Conservation (phyloP, 768 basidiomycete species). For the Auriscalpium orientale region DNA sequence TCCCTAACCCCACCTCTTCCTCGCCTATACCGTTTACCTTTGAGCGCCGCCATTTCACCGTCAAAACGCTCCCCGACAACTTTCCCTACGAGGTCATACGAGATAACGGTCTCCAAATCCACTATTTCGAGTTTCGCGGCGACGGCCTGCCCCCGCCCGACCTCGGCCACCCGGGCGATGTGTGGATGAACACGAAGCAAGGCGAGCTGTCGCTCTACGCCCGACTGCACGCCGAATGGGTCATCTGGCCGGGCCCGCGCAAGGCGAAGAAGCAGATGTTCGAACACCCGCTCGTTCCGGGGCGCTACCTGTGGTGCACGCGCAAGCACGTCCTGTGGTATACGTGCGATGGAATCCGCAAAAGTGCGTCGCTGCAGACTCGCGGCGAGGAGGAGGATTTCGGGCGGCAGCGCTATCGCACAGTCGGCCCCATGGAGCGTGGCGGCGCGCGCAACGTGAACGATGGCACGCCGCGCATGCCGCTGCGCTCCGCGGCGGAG, state of each 20-base stretch:
- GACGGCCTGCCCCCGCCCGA: constrained; percentile 19
- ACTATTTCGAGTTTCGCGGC: constrained; percentile 22
- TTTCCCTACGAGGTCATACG: constrained; percentile 15
- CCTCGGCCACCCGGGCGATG: constrained; percentile 19
- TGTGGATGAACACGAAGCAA: constrained; percentile 18
- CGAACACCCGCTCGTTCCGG: constrained; percentile 15
- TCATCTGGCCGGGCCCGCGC: constrained; percentile 16
- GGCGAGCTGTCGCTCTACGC: constrained; percentile 14
- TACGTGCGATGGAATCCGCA: constrained; percentile 17
- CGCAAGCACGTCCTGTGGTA: constrained; percentile 17
- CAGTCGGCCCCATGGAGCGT: constrained; percentile 17
- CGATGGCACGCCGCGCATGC: constrained; percentile 8
- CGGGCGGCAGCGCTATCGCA: constrained; percentile 14
- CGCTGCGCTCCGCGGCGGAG: constrained; percentile 15
- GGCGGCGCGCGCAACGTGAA: constrained; percentile 10
- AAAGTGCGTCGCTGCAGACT: constrained; percentile 16
- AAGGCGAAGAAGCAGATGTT: constrained; percentile 18
- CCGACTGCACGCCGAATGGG: constrained; percentile 12
- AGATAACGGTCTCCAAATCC: constrained; percentile 17
- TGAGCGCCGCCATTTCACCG: constrained; percentile 16
- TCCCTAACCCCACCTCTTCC: constrained; percentile 13
- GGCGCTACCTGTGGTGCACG: constrained; percentile 18
- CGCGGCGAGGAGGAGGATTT: constrained; percentile 18
- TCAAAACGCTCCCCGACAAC: constrained; percentile 13
- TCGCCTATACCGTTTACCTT: constrained; percentile 11